These are phyloP conservation scores for Ustilago bromivora DNA, from an alignment of 1,284 basidiomycete genomes.

Conservation along the genomic window DNA sequence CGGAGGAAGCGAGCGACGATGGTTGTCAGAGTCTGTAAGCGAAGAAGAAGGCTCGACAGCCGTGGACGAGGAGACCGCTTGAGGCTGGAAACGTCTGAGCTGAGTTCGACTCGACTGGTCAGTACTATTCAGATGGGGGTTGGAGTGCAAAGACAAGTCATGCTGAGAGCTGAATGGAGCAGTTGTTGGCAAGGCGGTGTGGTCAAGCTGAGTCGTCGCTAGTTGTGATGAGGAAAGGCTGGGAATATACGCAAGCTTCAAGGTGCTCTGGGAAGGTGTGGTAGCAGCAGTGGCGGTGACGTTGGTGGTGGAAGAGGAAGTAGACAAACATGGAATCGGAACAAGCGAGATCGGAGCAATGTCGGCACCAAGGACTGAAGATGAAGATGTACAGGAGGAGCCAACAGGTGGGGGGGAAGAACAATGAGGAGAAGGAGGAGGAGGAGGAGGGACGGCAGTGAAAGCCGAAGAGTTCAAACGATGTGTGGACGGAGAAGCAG, in stretches of 20 bases:
- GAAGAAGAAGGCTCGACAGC: neutral
- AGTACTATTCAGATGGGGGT: constrained; percentile 4
- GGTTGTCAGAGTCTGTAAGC: neutral
- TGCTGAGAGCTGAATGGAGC: constrained; percentile 11
- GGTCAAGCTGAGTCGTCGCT: neutral
- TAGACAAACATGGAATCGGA: constrained; percentile 11
- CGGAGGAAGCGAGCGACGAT: constrained; percentile 11
- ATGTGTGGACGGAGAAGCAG: constrained; percentile 19
- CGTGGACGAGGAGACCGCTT: neutral
- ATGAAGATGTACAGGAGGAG: constrained; percentile 8
- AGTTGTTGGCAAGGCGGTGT: neutral
- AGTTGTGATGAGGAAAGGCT: neutral
- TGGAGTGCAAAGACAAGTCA: constrained; percentile 4
- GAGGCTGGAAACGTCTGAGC: neutral
- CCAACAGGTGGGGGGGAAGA: constrained; percentile 3
- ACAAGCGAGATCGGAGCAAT: constrained; percentile 12
- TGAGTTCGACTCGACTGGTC: neutral
- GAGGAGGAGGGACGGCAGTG: constrained; percentile 11
- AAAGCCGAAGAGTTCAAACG: constrained; percentile 11
- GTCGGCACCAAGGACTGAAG: neutral
- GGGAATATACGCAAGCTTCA: constrained; percentile 11
- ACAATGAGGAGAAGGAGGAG: neutral
- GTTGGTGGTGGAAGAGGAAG: constrained; percentile 24
- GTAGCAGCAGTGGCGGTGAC: constrained; percentile 26
- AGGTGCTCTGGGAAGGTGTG: constrained; percentile 25